Percentiles rank a stretch among this genome's conserved stretches.
phyloP scores from a whole-genome alignment of 2,329 filamentous ascomycete genomes.

The Arthrobotrys pseudoclavata region DNA sequence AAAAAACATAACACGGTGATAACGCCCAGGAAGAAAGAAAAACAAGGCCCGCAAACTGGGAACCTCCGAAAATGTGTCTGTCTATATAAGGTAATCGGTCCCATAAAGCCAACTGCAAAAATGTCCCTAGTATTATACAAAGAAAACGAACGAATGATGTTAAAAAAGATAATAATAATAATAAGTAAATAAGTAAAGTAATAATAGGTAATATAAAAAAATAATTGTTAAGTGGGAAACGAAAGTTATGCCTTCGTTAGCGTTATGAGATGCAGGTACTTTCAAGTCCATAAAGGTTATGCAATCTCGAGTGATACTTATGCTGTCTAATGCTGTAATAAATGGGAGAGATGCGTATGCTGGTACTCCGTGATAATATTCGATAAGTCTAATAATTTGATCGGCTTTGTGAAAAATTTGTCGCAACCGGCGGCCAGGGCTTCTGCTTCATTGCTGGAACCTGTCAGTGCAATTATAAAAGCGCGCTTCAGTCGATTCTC shows the following conservation, averaged over 20 bases:
- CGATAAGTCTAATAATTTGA: slow-evolving; percentile 27
- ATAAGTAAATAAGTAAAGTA: not conserved
- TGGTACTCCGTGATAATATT: slow-evolving; percentile 37
- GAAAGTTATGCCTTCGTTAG: slow-evolving; percentile 5
- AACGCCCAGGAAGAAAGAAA: slow-evolving; percentile 21
- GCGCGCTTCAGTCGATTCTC: slow-evolving; percentile 61
- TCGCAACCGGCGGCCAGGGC: slow-evolving; percentile 62
- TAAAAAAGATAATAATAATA: slow-evolving; percentile 7
- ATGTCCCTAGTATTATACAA: slow-evolving; percentile 43
- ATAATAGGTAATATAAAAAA: slow-evolving; percentile 18
- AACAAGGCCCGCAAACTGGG: slow-evolving; percentile 26
- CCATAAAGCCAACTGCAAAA: slow-evolving; percentile 25
- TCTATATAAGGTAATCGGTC: slow-evolving; percentile 52
- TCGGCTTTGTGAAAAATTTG: slow-evolving; percentile 49
- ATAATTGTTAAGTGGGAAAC: slow-evolving; percentile 14
- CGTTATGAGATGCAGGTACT: not conserved
- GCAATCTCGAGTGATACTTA: slow-evolving; percentile 20
- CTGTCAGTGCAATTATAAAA: slow-evolving; percentile 67
- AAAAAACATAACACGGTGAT: not conserved
- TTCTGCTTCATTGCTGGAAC: slow-evolving; percentile 65
- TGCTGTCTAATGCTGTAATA: slow-evolving; percentile 30
- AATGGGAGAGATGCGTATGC: slow-evolving; percentile 23
- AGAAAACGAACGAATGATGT: slow-evolving; percentile 33
- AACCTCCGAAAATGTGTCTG: slow-evolving; percentile 4
- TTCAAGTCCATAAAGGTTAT: not conserved